Base-by-base conservation (phyloP, 139 green algal species). In the Nannochloris sp. region DNA sequence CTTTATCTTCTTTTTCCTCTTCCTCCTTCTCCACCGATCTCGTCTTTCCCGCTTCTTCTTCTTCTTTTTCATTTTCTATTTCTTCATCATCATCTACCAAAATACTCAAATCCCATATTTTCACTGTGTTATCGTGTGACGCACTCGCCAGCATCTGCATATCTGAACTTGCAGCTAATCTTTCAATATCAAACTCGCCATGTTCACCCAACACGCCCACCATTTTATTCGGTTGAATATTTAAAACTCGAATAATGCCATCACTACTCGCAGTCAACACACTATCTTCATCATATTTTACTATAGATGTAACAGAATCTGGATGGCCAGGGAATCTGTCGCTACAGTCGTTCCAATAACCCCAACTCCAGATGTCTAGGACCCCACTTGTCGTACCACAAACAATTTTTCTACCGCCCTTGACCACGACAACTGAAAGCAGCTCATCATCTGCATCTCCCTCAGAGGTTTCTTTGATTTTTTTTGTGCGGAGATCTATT, bases 391-490 rank as follows among this genome's bases (percentile, higher is more conserved):
- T 75, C 31, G 73, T 65, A 42, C 80, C 80, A 35, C 60, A 69
- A 35, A 82, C 68, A 29, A 87, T 71, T 83, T 95, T 92, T 6
- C 59, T 72, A n/a, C 87, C 82, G 15, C 64, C 56, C 69, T 92
- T 93, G 9, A 90, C 8, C 1, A 89, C 56, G 8, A 53, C 76
- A 29, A 89, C 77, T 14, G 76, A 90, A 62, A 96, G 72, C 60
- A 98, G 68, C 82, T 98, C 92, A 57, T 98, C 92, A 34, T 97
- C 92, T 0, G 74, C 81, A 56, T 95, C 85, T 29, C 80, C 74
- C 71, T 96, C 90, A n/a, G 82, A 86, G 59, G 64, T 65, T 30
- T 73, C 75, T 36, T 76, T 9, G 6, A 80, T 36, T 72, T 84
- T 85, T 42, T 47, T 39, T 3, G 58, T 71, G 0, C 71, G 57